Evolutionary conservation across 805 yeast genomes (phyloP), one percentile per base, ranked within the genome.

Genomic region (Candida nitratophila): DNA sequence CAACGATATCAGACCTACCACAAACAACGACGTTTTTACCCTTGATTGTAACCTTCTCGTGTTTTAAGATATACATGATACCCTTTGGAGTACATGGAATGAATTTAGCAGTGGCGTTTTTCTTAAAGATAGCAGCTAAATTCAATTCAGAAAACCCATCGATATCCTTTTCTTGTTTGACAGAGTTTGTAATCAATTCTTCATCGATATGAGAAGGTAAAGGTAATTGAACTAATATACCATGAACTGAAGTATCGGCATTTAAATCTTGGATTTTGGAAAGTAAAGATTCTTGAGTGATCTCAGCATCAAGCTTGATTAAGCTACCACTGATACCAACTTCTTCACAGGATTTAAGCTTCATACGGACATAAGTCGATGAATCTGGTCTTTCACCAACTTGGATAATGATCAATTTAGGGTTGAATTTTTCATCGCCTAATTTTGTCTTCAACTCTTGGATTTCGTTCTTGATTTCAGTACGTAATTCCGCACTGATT

Each of bases 61-160:
- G 74, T 54, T 83, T 77, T 57, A 91, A 72, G 57, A 91, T 69
- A 56, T 81, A 84, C 71, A 91, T 82, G 55, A 89, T 79, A 46
- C 99, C 99, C 66, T 83, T 81, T 44, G 99, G 99, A 26, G 99
- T 91, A 69, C 98, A 91, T 31, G 99, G 98, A 51, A 83, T 73
- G 65, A 88, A 90, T 47, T 70, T 66, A 29, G 97, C 96, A 32
- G 69, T 60, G 20, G 97, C 96, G 43, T 87, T 87, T 52, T 86
- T 80, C 65, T 89, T 88, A 54, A 90, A 78, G 47, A 91, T 74
- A 60, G 91, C 97, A 47, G 97, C 98, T 45, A 87, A 81, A 63
- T 93, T 93, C 56, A 72, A 74, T 44, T 89, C 80, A 37, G 90
- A 93, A 57, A 91, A 93, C 2, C 99, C 99, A 63, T 91, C 99